Conservation (phyloP, 2,329 filamentous ascomycete genomes). For the Colletotrichum orbiculare region DNA sequence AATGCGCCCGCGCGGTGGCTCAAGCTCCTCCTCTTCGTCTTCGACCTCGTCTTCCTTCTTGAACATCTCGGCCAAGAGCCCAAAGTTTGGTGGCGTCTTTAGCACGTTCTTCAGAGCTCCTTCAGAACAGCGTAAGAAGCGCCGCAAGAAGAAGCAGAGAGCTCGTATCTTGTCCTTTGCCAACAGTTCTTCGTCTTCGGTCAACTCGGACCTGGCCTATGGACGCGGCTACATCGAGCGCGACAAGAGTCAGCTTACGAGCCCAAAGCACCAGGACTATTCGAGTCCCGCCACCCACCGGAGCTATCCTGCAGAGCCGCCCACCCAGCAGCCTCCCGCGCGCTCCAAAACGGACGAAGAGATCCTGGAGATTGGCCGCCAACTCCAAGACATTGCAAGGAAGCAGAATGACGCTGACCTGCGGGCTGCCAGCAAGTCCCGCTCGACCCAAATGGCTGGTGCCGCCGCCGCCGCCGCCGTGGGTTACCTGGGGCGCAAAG, state of each 20-base stretch:
- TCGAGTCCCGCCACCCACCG: constrained; percentile 38
- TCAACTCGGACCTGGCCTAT: constrained; percentile 76
- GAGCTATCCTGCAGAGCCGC: no score
- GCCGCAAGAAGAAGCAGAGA: constrained; percentile 54
- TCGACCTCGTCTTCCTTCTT: constrained; percentile 70
- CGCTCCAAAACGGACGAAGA: constrained; percentile 64
- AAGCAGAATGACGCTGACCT: constrained; percentile 63
- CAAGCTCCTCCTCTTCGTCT: constrained; percentile 55
- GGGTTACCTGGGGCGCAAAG: constrained; percentile 54
- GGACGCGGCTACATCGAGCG: constrained; percentile 68
- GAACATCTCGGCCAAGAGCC: constrained; percentile 71
- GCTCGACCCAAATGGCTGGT: constrained; percentile 50
- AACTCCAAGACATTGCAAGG: constrained; percentile 64
- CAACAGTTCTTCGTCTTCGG: constrained; percentile 74
- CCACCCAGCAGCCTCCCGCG: constrained; percentile 25
- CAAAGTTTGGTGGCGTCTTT: constrained; percentile 65
- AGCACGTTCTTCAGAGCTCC: constrained; percentile 72
- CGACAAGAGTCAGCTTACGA: constrained; percentile 46
- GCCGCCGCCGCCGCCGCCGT: constrained; percentile 53
- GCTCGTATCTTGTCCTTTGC: constrained; percentile 67
- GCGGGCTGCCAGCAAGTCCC: constrained; percentile 52
- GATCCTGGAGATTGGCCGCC: constrained; percentile 65
- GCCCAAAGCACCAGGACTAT: constrained; percentile 39
- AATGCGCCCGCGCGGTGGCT: constrained; percentile 45
- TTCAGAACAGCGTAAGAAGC: constrained; percentile 62